Percentiles rank a stretch among this genome's conserved stretches.
These are phyloP conservation scores for Dioscorea alata DNA, from an alignment of 106 monocot genomes.

Conservation along the genomic window DNA sequence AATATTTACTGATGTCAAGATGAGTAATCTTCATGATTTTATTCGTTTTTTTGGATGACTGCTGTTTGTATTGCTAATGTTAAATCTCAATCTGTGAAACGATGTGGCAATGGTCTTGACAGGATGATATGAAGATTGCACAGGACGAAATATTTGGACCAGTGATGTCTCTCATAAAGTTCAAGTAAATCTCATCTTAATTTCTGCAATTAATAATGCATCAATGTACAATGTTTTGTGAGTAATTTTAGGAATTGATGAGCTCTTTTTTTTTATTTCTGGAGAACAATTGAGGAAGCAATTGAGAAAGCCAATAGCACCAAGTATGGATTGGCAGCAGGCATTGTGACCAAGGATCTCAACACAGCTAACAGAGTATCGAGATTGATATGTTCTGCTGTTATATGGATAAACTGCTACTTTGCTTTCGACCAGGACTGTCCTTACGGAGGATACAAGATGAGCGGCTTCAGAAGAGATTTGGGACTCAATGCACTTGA, in stretches of 20 bases:
- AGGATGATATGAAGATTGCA: slow-evolving; percentile 54
- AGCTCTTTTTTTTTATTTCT: background rate
- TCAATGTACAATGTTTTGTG: no score
- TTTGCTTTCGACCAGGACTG: slow-evolving; percentile 31
- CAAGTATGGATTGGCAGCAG: slow-evolving; percentile 39
- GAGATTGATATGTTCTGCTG: slow-evolving; percentile 39
- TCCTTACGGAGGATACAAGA: slow-evolving; percentile 59
- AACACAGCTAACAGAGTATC: slow-evolving; percentile 45
- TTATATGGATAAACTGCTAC: slow-evolving; percentile 57
- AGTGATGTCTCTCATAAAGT: slow-evolving; percentile 48
- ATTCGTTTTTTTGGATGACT: no score
- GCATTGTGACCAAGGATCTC: slow-evolving; percentile 50
- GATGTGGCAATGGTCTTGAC: background rate
- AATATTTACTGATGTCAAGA: slow-evolving; percentile 87
- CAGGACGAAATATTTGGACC: slow-evolving; percentile 59
- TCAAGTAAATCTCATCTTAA: slow-evolving; percentile 20
- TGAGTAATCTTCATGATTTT: slow-evolving; percentile 6
- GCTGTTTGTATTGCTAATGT: background rate
- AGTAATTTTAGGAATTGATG: no score
- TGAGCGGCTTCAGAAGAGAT: slow-evolving; percentile 57
- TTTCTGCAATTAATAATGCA: no score
- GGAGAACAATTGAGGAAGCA: slow-evolving; percentile 56
- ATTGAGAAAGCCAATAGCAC: slow-evolving; percentile 31
- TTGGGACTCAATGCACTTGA: slow-evolving; percentile 32
- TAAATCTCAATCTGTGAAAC: background rate